Evolutionary conservation across 2,329 filamentous ascomycete species (phyloP).

Genomic region (Berkeleyomyces basicola): DNA sequence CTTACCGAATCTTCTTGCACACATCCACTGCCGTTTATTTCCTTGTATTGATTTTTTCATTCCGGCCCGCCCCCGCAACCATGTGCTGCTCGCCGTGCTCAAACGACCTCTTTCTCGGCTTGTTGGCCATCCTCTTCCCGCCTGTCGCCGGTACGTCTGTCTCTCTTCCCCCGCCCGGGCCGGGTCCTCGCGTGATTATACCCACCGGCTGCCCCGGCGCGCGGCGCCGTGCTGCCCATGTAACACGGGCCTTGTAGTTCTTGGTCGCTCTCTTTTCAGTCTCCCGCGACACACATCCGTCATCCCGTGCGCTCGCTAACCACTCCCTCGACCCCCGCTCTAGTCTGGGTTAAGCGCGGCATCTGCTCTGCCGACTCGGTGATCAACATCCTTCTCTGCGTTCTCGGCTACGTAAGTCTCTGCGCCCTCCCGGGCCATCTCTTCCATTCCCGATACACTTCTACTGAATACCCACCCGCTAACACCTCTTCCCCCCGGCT

Average conservation of each 20-base stretch:
- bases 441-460: neutral
- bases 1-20: too few species aligned
- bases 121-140: conserved; percentile 48
- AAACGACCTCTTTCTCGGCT: conserved; percentile 44
- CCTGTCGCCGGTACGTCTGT: conserved; percentile 44
- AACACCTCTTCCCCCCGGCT: neutral
- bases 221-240: too few species aligned
- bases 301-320: too few species aligned
- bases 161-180: neutral
- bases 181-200: too few species aligned
- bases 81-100: conserved; percentile 32
- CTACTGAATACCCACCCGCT: neutral
- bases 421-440: neutral
- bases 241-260: too few species aligned
- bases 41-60: too few species aligned
- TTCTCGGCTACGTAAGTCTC: conserved; percentile 46
- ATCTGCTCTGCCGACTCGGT: conserved; percentile 83
- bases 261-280: too few species aligned
- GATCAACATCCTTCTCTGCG: conserved; percentile 86
- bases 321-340: neutral
- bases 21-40: too few species aligned
- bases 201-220: too few species aligned
- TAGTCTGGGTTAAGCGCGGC: conserved; percentile 93
- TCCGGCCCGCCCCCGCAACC: conserved; percentile 11
- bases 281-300: too few species aligned